phyloP scores from a whole-genome alignment of 2,329 filamentous ascomycete genomes.

The Rutstroemia sp. region DNA sequence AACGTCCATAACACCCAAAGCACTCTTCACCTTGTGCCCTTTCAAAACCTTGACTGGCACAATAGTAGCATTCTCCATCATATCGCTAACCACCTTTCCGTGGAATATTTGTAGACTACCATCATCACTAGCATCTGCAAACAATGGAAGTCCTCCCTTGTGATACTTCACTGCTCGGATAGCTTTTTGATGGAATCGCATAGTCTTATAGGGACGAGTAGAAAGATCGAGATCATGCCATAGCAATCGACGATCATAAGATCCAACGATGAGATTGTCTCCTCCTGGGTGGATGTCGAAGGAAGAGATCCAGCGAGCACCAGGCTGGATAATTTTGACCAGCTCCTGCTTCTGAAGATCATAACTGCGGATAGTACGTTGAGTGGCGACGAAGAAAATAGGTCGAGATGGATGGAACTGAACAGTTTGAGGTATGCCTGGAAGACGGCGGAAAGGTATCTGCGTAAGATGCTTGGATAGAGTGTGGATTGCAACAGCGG shows the following conservation, averaged over 20 bases:
- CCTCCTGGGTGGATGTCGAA: slow-evolving; percentile 91
- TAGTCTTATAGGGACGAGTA: slow-evolving; percentile 85
- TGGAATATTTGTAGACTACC: slow-evolving; percentile 95
- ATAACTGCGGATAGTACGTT: slow-evolving; percentile 87
- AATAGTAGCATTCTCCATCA: slow-evolving; percentile 94
- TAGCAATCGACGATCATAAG: slow-evolving; percentile 85
- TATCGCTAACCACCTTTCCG: slow-evolving; percentile 86
- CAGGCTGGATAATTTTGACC: slow-evolving; percentile 87
- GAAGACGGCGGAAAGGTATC: slow-evolving; percentile 74
- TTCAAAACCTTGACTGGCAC: slow-evolving; percentile 91
- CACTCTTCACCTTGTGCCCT: slow-evolving; percentile 79
- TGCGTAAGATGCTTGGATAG: slow-evolving; percentile 92
- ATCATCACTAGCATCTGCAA: slow-evolving; percentile 92
- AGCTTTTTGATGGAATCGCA: slow-evolving; percentile 88
- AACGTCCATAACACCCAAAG: slow-evolving; percentile 84
- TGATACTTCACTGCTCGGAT: slow-evolving; percentile 88
- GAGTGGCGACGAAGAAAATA: slow-evolving; percentile 92
- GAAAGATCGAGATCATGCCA: slow-evolving; percentile 97
- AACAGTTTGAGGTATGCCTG: slow-evolving; percentile 75
- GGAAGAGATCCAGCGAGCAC: slow-evolving; percentile 87
- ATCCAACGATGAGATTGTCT: slow-evolving; percentile 89
- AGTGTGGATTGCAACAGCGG: slow-evolving; percentile 88
- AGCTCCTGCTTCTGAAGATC: slow-evolving; percentile 88
- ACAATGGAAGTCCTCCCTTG: slow-evolving; percentile 69
- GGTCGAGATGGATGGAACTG: slow-evolving; percentile 93